Evolutionary conservation across 2,329 filamentous ascomycete species (phyloP).

Genomic region (Dothideomycetes sp.): DNA sequence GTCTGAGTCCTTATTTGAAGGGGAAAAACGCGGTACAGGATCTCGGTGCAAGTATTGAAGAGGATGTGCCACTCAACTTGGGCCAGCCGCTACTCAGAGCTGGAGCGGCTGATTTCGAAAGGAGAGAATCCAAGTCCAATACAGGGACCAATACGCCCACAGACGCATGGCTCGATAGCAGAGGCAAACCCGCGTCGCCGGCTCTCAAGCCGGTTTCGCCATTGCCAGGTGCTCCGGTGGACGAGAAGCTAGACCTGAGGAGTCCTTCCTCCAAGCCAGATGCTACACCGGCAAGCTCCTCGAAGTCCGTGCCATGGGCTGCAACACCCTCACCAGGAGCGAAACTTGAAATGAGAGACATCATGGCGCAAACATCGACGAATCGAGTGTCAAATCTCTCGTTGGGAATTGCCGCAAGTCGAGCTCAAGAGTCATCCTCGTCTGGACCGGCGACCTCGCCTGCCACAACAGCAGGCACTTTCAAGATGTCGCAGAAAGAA

Average conservation of each 20-base stretch:
- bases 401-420: conserved; percentile 28
- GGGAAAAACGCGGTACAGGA: conserved; percentile 38
- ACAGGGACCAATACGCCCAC: conserved; percentile 12
- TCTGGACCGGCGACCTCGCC: conserved; percentile 1
- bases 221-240: not conserved
- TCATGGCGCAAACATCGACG: conserved; percentile 54
- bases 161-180: conserved; percentile 28
- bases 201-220: not conserved
- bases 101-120: not conserved
- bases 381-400: conserved; percentile 42
- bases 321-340: conserved; percentile 42
- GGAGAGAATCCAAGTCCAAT: no score
- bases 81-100: not conserved
- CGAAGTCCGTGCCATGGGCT: conserved; percentile 39
- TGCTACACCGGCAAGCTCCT: conserved; percentile 1
- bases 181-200: conserved; percentile 24
- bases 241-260: not conserved
- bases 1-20: conserved; percentile 56
- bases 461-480: conserved; percentile 20
- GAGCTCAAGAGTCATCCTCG: conserved; percentile 1
- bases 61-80: not conserved
- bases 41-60: conserved; percentile 9
- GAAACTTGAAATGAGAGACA: conserved; percentile 65
- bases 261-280: not conserved
- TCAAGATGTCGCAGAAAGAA: conserved; percentile 82